Evolutionary conservation across 2,329 filamentous ascomycete species (phyloP).

Genomic region (Diaporthe helianthi): DNA sequence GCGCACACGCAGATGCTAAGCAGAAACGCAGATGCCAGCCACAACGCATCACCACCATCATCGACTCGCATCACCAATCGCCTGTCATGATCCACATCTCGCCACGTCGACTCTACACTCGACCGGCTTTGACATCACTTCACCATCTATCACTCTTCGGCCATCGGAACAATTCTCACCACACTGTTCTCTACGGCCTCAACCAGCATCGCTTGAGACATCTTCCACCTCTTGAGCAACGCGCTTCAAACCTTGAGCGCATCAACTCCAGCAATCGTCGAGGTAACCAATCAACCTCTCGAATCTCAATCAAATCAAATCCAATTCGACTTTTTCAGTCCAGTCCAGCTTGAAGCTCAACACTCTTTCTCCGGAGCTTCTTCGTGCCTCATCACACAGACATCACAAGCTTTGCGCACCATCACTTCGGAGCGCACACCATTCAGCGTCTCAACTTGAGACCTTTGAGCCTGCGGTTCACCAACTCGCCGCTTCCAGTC

Average conservation of each 20-base stretch:
- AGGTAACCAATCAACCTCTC: not conserved
- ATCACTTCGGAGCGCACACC: not conserved
- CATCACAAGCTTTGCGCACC: not conserved
- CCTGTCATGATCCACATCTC: not conserved
- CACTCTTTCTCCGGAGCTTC: not conserved
- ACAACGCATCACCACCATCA: constrained; percentile 14
- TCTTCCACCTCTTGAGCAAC: constrained; percentile 1
- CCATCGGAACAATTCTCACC: not conserved
- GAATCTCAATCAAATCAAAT: not conserved
- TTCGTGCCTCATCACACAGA: not conserved
- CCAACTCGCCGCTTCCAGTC: too few relatives aligned
- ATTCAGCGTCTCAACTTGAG: constrained; percentile 1
- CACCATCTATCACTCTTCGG: not conserved
- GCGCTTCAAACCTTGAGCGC: not conserved
- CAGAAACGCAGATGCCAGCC: constrained; percentile 22
- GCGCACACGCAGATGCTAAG: constrained; percentile 22
- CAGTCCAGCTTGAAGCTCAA: not conserved
- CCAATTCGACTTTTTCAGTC: not conserved
- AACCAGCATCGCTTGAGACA: constrained; percentile 4
- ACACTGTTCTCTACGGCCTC: not conserved
- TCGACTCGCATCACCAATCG: constrained; percentile 7
- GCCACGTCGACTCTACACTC: not conserved
- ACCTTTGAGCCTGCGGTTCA: not conserved
- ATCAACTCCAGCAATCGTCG: not conserved
- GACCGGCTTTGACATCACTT: not conserved